A percentile compares a stretch with the other conserved stretches of the same genome.
Conservation (phyloP, 2,329 filamentous ascomycete genomes). For the Podosphaera xanthii region DNA sequence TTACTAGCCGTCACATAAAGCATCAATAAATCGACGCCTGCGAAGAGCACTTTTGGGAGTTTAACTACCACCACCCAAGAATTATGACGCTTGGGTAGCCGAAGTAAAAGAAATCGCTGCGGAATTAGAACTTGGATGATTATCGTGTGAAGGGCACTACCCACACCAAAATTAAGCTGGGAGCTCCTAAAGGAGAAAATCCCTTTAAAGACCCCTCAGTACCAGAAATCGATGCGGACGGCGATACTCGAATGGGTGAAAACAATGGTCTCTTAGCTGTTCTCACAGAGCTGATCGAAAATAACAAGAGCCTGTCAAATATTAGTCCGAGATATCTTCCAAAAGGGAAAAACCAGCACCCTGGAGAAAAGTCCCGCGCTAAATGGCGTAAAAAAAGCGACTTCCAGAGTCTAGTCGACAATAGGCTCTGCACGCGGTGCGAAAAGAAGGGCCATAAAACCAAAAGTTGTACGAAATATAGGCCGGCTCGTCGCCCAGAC, state of each 20-base stretch:
- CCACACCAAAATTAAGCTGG: background rate
- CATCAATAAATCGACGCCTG: background rate
- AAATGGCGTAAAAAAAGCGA: background rate
- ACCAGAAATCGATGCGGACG: background rate
- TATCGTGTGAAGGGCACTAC: background rate
- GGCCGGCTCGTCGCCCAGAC: too few species aligned
- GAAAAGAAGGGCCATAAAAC: background rate
- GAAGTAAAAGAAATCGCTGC: background rate
- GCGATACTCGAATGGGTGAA: background rate
- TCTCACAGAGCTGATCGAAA: background rate
- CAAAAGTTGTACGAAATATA: background rate
- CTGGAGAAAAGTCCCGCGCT: background rate
- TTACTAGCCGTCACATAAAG: too few species aligned
- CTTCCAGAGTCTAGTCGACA: background rate
- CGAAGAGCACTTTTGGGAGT: background rate
- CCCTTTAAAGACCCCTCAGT: background rate
- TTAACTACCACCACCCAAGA: background rate
- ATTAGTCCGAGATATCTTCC: too few species aligned
- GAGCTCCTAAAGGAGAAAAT: background rate
- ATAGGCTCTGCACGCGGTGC: background rate
- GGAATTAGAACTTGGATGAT: background rate
- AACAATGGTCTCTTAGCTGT: background rate
- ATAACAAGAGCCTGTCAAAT: background rate
- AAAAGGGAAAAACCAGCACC: background rate
- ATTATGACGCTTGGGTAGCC: background rate